These are phyloP conservation scores for Daphne laureola DNA, from an alignment of 441 rosid genomes.

Conservation along the genomic window DNA sequence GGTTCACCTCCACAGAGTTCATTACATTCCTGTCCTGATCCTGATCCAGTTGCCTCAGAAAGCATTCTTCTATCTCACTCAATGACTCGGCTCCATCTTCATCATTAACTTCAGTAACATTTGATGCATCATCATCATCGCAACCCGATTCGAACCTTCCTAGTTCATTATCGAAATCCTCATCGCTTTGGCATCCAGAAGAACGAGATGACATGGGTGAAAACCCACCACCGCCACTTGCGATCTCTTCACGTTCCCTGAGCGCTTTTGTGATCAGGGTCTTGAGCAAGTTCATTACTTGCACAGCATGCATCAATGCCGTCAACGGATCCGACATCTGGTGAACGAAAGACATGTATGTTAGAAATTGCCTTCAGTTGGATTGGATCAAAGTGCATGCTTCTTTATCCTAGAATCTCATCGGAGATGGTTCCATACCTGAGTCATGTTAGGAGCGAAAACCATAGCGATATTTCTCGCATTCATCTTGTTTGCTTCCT, in stretches of 20 bases:
- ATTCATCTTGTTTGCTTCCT: conserved; percentile 65
- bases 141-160: conserved; percentile 45
- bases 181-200: conserved; percentile 43
- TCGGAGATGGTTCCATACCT: conserved; percentile 23
- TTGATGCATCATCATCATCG: conserved; percentile 23
- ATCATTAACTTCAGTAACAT: conserved; percentile 21
- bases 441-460: conserved; percentile 66
- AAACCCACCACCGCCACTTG: conserved; percentile 56
- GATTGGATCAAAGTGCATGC: neutral
- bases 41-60: conserved; percentile 48
- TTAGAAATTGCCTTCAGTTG: conserved; percentile 12
- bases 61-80: conserved; percentile 56
- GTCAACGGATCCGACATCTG: conserved; percentile 77
- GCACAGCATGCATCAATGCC: conserved; percentile 73
- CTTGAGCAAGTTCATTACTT: conserved; percentile 75
- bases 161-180: conserved; percentile 61
- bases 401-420: too few species aligned
- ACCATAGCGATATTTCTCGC: conserved; percentile 70
- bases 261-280: conserved; percentile 41
- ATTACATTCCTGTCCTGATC: conserved; percentile 18
- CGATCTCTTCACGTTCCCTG: conserved; percentile 51
- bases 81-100: conserved; percentile 45
- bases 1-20: conserved; percentile 15
- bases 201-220: conserved; percentile 64
- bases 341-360: conserved; percentile 8